Evolutionary conservation across 1,139 yeast species (phyloP), one percentile per base, ranked within the genome.

Genomic region (Nematodospora anomalae): DNA sequence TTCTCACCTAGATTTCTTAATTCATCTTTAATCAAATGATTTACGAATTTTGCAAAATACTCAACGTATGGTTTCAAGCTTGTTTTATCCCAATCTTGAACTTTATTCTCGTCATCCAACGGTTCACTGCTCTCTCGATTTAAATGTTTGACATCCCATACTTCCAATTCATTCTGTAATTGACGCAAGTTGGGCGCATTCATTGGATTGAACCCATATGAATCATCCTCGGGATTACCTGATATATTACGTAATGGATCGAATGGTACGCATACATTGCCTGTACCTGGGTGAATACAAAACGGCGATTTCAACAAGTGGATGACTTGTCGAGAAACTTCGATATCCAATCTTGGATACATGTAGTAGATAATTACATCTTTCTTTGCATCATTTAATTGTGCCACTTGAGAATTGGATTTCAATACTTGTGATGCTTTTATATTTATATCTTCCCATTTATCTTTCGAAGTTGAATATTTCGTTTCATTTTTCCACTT

Each of bases 261-360:
- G 51, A 92, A 89, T 0, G 98, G 97, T 6, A 94, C 97, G 77
- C 98, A 92, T 4, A 92, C 86, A 50, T 89, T 85, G n/a, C 97
- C 97, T 0, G 99, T 94, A 5, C 89, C 82, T 1, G 99, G 99
- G 57, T 92, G 99, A 33, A 92, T 82, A 67, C 97, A 92, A 59
- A 94, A 92, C n/a, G 99, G 99, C 1, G 97, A 85, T 57, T 92
- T 92, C 52, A 92, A 76, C 64, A 92, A 81, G 67, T 92, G 99
- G 60, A 82, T 87, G 50, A 90, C 71, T 58, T 86, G 95, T 49
- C 83, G 76, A 7, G 98, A 85, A 28, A 92, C 99, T 58, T 90
- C 95, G 37, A 85, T 80, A 75, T 92, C 99, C 46, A 92, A 69
- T 50, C 96, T 76, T 20, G 99, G 98, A 57, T 90, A 92, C 67